Evolutionary conservation across 345 rosid genomes (phyloP).

Genomic region (Cardamine occulta): DNA sequence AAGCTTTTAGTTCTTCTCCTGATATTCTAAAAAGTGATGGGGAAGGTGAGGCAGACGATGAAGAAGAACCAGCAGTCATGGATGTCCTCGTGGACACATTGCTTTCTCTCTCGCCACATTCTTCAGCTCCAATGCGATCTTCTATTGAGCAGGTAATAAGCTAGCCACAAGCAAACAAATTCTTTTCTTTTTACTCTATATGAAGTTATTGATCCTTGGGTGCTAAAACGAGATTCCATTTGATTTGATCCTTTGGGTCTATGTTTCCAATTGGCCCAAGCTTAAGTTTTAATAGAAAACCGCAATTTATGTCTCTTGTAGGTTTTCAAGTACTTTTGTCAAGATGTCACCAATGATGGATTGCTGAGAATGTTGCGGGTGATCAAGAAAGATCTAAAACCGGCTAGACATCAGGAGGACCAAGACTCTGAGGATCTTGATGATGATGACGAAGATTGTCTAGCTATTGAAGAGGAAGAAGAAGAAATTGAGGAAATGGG

Average conservation of each 20-base stretch:
- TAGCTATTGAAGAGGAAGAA: slow-evolving; percentile 87
- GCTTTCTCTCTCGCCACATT: slow-evolving; percentile 86
- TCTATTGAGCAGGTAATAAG: slow-evolving; percentile 80
- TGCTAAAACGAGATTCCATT: slow-evolving; percentile 7
- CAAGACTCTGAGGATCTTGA: slow-evolving; percentile 62
- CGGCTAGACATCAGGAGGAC: slow-evolving; percentile 70
- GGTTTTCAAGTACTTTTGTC: slow-evolving; percentile 88
- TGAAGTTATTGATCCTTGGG: slow-evolving; percentile 8
- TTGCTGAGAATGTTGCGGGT: slow-evolving; percentile 82
- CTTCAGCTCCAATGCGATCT: slow-evolving; percentile 88
- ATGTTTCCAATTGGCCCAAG: slow-evolving; percentile 7
- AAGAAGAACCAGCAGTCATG: slow-evolving; percentile 70
- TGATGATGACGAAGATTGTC: slow-evolving; percentile 73
- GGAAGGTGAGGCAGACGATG: slow-evolving; percentile 66
- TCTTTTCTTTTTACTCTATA: neutral
- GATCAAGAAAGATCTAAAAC: slow-evolving; percentile 87
- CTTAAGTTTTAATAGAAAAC: slow-evolving; percentile 1
- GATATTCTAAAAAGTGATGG: slow-evolving; percentile 59
- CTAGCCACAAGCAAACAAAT: slow-evolving; percentile 6
- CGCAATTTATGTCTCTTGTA: slow-evolving; percentile 40
- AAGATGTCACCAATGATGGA: slow-evolving; percentile 75
- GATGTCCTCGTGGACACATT: slow-evolving; percentile 89
- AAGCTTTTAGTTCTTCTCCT: slow-evolving; percentile 62
- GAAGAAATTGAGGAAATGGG: slow-evolving; percentile 78
- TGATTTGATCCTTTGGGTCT: neutral